phyloP scores from a whole-genome alignment of 208 protist species.

The Tetramitus jugosus region DNA sequence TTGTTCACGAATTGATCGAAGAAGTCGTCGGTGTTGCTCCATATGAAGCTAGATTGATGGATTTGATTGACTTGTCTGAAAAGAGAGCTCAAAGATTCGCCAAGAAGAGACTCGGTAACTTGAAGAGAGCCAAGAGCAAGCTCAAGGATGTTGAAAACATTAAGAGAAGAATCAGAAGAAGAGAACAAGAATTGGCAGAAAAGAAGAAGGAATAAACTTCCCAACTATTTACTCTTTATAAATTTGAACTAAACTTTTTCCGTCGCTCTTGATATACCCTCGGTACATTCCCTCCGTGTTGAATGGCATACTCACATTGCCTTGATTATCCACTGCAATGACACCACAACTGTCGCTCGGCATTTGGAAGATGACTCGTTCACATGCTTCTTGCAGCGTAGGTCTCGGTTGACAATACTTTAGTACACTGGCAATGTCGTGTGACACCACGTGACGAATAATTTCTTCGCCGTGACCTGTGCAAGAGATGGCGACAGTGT shows the following conservation, averaged over 20 bases:
- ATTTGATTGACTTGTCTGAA: conserved; percentile 6
- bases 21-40: conserved; percentile 5
- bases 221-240: no score
- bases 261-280: no score
- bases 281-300: background rate
- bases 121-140: background rate
- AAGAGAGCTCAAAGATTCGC: conserved; percentile 14
- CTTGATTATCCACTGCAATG: background rate
- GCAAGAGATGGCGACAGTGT: background rate
- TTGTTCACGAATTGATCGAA: background rate
- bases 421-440: background rate
- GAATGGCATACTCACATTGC: background rate
- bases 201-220: background rate
- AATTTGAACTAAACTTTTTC: no score
- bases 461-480: background rate
- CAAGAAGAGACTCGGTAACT: background rate
- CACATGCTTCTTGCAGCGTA: background rate
- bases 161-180: conserved; percentile 10
- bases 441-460: background rate
- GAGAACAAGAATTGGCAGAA: background rate
- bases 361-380: background rate
- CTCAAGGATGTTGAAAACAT: background rate
- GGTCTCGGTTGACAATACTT: background rate
- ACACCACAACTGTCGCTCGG: background rate
- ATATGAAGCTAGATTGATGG: conserved; percentile 9